Evolutionary conservation across 371 early-diverging fungal species (phyloP), one percentile per base, ranked within the genome.

Genomic region (Circinella minor): DNA sequence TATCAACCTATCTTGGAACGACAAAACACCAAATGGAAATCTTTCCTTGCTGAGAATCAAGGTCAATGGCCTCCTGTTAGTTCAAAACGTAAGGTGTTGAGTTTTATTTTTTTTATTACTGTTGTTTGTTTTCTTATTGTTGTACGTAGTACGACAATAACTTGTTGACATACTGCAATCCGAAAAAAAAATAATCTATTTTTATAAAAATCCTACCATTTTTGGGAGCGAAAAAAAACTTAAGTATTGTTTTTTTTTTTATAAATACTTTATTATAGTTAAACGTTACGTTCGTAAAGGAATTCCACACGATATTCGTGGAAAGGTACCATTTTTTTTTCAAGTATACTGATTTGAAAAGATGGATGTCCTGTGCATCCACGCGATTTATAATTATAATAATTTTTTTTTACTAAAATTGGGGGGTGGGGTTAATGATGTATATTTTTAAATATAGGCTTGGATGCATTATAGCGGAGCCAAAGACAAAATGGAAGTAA

Each of bases 391-490:
- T 17, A 20, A 36, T 59, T 11, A 18, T 13, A 18, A 39, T 39
- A 6, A 39, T 43, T 43, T 9, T 43, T 43, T 43, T 43, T 57
- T 57, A 57, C 57, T 57, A 57, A 57, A 63, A 36, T n/a, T 7
- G 66, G 55, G 18, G 10, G 18, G 36, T 34, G 43, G 43, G 11
- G 43, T 43, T 43, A 11, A 9, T 43, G 43, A 11, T 43, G 43
- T 43, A 11, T 66, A 65, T 20, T 55, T 55, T 9, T 63, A 13
- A 60, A 46, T 48, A 1, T n/a, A 91, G 87, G 86, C 82, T 36
- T 95, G 96, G 96, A 89, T 94, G 76, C 83, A 89, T 68, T 94
- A 93, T 73, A 91, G 91, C 68, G 94, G 94, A 17, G 93, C 93
- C 4, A 84, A 85, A 66, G 81, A 74, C 14, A 86, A 86, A 67